A percentile compares a stretch with the other conserved stretches of the same genome.
Evolutionary conservation across 176 grass and related monocot genomes (phyloP).

Genomic region (Carex cristatella): DNA sequence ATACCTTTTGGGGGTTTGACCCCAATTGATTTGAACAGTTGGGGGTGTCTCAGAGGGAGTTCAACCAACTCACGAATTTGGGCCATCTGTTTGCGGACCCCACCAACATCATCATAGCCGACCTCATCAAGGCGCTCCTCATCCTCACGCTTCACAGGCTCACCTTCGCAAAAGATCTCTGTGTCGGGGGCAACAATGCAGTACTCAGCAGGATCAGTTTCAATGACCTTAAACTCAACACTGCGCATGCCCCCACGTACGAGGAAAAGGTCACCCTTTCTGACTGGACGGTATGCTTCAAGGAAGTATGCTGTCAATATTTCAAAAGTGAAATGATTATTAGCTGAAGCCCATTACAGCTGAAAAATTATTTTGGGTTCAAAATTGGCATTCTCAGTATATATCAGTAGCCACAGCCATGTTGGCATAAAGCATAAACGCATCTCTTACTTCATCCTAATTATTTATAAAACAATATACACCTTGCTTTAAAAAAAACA

Average conservation of each 20-base stretch:
- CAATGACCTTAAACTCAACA: constrained; percentile 79
- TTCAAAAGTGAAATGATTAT: background rate
- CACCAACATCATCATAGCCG: constrained; percentile 84
- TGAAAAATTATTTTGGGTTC: background rate
- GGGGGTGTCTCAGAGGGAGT: constrained; percentile 69
- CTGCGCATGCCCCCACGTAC: constrained; percentile 78
- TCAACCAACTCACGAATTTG: constrained; percentile 83
- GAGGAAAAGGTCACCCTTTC: constrained; percentile 82
- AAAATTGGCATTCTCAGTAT: background rate
- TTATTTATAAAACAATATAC: background rate
- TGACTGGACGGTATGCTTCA: constrained; percentile 59
- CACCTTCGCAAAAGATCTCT: constrained; percentile 75
- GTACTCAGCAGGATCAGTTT: constrained; percentile 65
- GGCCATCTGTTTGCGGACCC: constrained; percentile 81
- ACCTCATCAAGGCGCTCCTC: constrained; percentile 81
- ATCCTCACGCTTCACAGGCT: constrained; percentile 76
- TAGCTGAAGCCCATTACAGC: background rate
- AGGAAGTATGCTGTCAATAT: constrained; percentile 75
- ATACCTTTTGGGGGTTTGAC: constrained; percentile 81
- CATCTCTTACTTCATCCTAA: background rate
- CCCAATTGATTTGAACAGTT: constrained; percentile 80
- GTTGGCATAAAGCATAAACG: background rate
- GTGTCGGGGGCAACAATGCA: constrained; percentile 80
- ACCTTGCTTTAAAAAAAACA: background rate
- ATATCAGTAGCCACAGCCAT: background rate